Conservation (phyloP, 192 early-diverging fungal genomes). For the Coemansia aciculifera region DNA sequence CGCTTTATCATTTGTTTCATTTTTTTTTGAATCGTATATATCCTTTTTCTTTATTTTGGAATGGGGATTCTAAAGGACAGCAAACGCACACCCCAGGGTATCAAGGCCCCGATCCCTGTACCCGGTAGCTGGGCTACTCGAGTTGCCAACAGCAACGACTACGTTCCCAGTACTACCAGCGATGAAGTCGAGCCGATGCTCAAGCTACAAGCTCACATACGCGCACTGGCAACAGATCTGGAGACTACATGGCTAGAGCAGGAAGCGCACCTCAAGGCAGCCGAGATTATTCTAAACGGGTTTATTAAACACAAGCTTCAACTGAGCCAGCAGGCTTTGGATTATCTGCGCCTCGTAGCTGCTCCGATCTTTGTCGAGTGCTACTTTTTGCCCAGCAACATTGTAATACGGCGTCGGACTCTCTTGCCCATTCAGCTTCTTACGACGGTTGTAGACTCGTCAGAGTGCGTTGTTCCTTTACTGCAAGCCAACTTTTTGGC, state of each 20-base stretch:
- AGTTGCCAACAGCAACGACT: neutral
- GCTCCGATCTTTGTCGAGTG: conserved; percentile 47
- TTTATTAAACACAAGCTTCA: neutral
- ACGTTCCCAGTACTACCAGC: neutral
- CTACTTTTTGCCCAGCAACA: conserved; percentile 38
- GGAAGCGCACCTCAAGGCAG: conserved; percentile 33
- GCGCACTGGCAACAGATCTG: neutral
- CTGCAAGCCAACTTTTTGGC: conserved; percentile 41
- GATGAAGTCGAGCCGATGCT: neutral
- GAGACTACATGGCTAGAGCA: conserved; percentile 44
- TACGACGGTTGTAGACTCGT: conserved; percentile 25
- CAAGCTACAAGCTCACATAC: conserved; percentile 13
- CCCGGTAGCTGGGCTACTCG: conserved; percentile 26
- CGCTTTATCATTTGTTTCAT: neutral
- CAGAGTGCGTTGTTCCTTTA: conserved; percentile 9
- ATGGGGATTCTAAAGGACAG: conserved; percentile 43
- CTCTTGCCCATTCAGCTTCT: conserved; percentile 35
- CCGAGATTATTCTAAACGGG: conserved; percentile 8
- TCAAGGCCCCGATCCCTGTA: conserved; percentile 46
- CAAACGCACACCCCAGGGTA: conserved; percentile 28
- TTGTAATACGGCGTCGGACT: conserved; percentile 27
- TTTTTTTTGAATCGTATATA: neutral
- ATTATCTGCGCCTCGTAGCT: conserved; percentile 30
- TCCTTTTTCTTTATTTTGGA: neutral
- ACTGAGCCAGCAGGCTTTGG: conserved; percentile 1